Conservation (phyloP, 768 basidiomycete species). For the Tricholoma hemisulphureum region DNA sequence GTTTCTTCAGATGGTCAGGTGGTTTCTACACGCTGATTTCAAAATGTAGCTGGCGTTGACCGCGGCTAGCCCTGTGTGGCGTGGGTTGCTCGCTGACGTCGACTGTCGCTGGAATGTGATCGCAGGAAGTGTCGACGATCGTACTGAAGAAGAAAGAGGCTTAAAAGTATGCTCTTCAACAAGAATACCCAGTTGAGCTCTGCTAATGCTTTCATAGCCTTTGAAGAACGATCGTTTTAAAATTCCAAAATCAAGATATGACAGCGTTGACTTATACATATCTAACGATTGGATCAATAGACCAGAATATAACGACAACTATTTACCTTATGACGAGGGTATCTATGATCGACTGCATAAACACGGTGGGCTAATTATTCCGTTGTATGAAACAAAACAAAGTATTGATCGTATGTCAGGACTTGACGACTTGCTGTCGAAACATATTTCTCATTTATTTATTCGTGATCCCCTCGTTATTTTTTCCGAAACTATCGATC, state of each 20-base stretch:
- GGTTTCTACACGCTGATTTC: conserved; percentile 6
- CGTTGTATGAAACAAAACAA: background rate
- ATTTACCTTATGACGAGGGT: conserved; percentile 71
- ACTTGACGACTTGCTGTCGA: conserved; percentile 82
- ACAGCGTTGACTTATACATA: conserved; percentile 92
- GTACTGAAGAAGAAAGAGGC: conserved; percentile 93
- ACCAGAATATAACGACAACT: conserved; percentile 91
- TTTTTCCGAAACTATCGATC: conserved; percentile 90
- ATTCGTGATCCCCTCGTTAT: conserved; percentile 96
- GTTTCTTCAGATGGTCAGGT: conserved; percentile 20
- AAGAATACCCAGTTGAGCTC: conserved; percentile 4
- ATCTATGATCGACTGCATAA: conserved; percentile 72
- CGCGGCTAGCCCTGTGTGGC: conserved; percentile 92
- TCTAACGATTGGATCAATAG: conserved; percentile 84
- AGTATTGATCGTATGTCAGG: conserved; percentile 42
- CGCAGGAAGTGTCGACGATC: conserved; percentile 96
- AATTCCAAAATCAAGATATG: conserved; percentile 97
- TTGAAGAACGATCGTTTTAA: conserved; percentile 67
- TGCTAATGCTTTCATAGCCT: conserved; percentile 49
- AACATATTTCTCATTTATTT: conserved; percentile 92
- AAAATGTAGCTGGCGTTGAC: conserved; percentile 78
- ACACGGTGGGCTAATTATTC: conserved; percentile 63
- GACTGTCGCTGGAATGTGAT: conserved; percentile 99
- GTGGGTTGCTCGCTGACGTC: conserved; percentile 93
- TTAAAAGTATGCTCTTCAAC: conserved; percentile 52